These are phyloP conservation scores for Balamuthia mandrillaris DNA, from an alignment of 208 protist species.

Conservation along the genomic window DNA sequence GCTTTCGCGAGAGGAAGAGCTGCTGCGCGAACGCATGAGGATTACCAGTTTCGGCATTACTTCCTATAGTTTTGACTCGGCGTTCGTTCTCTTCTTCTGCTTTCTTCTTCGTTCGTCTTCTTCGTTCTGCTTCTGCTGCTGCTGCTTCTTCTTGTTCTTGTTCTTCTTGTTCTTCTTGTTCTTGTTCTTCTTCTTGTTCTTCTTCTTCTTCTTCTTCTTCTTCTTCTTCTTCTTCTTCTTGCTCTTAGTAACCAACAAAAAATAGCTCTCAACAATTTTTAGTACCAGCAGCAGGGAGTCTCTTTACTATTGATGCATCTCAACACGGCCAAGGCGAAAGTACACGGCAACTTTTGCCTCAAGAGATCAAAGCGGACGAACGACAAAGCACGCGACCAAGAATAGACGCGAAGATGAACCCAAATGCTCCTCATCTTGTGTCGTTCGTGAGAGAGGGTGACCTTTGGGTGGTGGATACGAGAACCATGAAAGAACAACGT, in stretches of 20 bases:
- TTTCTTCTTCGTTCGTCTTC: background rate
- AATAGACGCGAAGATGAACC: conserved; percentile 1
- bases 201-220: background rate
- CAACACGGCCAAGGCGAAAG: background rate
- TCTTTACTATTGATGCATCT: background rate
- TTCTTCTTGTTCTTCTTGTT: background rate
- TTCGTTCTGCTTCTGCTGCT: background rate
- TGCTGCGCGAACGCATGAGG: background rate
- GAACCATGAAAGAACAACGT: background rate
- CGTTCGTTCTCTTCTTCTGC: background rate
- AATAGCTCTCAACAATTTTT: background rate
- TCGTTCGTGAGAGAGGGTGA: background rate
- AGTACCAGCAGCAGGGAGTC: background rate
- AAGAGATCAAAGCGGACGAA: background rate
- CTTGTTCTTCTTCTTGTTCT: background rate
- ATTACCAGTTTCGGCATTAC: background rate
- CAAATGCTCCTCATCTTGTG: background rate
- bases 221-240: background rate
- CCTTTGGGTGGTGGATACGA: background rate
- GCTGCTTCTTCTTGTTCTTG: no score
- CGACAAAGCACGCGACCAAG: background rate
- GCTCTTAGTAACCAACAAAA: background rate
- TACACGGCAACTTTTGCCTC: background rate
- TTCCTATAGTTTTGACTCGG: background rate
- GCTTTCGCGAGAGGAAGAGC: conserved; percentile 9